These are phyloP conservation scores for Cercospora sesami DNA, from an alignment of 2,329 filamentous ascomycete species.

Conservation along the genomic window DNA sequence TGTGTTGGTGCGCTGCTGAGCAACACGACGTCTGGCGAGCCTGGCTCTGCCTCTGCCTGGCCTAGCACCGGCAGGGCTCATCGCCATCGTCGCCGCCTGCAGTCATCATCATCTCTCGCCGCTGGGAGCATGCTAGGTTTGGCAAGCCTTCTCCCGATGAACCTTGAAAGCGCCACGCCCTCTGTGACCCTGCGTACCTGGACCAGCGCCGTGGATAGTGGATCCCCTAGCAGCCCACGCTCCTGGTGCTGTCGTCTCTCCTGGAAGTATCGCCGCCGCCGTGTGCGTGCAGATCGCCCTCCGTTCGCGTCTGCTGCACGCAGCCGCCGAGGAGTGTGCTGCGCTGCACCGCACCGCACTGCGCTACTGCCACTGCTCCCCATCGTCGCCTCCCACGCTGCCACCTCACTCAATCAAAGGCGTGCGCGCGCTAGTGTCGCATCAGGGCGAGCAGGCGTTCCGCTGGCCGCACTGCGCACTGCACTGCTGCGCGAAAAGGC, in stretches of 20 bases:
- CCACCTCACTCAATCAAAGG: neutral
- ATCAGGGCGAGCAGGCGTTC: constrained; percentile 10
- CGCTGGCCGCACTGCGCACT: neutral
- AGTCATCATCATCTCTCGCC: neutral
- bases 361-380: neutral
- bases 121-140: constrained; percentile 10
- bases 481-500: constrained; percentile 4
- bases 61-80: neutral
- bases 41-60: neutral
- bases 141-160: constrained; percentile 1
- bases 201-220: constrained; percentile 20
- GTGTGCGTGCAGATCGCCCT: neutral
- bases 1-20: neutral
- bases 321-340: neutral
- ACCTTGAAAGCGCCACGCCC: neutral
- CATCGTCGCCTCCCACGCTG: neutral
- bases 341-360: neutral
- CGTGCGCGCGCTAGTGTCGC: constrained; percentile 15
- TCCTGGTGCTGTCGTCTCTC: neutral
- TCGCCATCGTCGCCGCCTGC: neutral
- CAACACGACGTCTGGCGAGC: neutral
- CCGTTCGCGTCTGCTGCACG: neutral
- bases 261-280: constrained; percentile 2
- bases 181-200: constrained; percentile 15
- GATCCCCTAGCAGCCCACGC: neutral